Evolutionary conservation across 306 rosid genomes (phyloP).

Genomic region (Biancaea sappan): DNA sequence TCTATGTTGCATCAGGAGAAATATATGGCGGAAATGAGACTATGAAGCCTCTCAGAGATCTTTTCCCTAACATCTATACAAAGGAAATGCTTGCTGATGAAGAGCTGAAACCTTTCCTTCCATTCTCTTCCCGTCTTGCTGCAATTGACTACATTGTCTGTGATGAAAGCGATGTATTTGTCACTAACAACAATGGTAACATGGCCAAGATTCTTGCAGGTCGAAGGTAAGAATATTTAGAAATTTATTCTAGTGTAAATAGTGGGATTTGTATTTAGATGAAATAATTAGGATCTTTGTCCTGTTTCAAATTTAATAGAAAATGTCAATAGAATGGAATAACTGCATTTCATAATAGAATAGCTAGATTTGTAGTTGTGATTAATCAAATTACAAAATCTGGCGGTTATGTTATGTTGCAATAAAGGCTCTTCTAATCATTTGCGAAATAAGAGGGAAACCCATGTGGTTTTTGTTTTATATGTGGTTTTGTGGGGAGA

Average conservation of each 20-base stretch:
- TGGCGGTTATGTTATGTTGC: not conserved
- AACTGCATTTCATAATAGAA: constrained; percentile 12
- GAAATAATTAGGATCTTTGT: not conserved
- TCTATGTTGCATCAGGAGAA: constrained; percentile 97
- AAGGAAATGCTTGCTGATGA: constrained; percentile 88
- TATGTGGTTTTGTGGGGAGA: not conserved
- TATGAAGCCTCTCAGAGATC: constrained; percentile 82
- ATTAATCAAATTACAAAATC: constrained; percentile 20
- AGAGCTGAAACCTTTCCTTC: constrained; percentile 86
- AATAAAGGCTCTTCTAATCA: constrained; percentile 26
- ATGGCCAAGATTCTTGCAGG: constrained; percentile 99
- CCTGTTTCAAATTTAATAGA: constrained; percentile 6
- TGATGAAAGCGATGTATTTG: constrained; percentile 94
- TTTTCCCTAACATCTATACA: constrained; percentile 90
- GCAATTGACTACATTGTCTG: constrained; percentile 95
- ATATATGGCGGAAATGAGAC: constrained; percentile 98
- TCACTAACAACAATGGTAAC: constrained; percentile 93
- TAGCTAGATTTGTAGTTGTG: constrained; percentile 19
- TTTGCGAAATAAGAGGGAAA: constrained; percentile 5
- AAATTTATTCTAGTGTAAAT: not conserved
- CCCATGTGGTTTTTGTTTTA: not conserved
- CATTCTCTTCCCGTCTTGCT: constrained; percentile 93
- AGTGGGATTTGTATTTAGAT: not conserved
- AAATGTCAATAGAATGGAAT: not conserved
- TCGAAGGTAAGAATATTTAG: constrained; percentile 71